These are phyloP conservation scores for Phylloporus sp. DNA, from an alignment of 768 basidiomycete genomes.

Conservation along the genomic window DNA sequence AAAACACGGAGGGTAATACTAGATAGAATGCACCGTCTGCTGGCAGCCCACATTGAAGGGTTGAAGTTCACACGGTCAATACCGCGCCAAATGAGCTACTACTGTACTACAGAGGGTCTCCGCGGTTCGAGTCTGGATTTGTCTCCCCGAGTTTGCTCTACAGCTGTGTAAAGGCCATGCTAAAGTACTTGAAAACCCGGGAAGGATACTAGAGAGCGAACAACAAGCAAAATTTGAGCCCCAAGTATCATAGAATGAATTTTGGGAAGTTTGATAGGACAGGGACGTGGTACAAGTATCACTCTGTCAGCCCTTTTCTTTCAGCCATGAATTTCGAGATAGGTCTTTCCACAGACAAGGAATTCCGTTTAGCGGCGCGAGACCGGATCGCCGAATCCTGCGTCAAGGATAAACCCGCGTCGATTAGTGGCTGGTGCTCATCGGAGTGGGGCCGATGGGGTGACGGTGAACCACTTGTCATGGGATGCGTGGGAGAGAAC, in stretches of 20 bases:
- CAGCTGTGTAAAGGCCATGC: too few species aligned
- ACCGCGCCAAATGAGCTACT: too few species aligned
- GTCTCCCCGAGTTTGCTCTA: too few species aligned
- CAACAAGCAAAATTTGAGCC: background rate
- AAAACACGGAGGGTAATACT: constrained; percentile 51
- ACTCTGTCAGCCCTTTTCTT: constrained; percentile 23
- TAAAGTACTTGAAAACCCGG: background rate
- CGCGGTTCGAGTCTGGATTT: too few species aligned
- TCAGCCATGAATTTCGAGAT: constrained; percentile 34
- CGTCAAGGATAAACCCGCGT: constrained; percentile 8
- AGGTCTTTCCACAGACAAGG: constrained; percentile 10
- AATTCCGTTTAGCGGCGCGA: background rate
- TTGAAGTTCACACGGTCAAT: background rate
- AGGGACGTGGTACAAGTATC: background rate
- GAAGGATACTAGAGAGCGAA: background rate
- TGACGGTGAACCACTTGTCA: constrained; percentile 16
- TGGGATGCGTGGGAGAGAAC: constrained; percentile 3
- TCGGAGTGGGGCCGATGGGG: constrained; percentile 6
- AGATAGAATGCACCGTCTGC: constrained; percentile 20
- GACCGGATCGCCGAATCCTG: constrained; percentile 4
- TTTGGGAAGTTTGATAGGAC: too few species aligned
- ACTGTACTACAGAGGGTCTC: too few species aligned
- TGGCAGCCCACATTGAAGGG: background rate
- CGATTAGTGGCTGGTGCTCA: constrained; percentile 25
- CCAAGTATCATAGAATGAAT: too few species aligned